Conservation (phyloP, 352 stramenopile species). For the Blastocystis sp. region DNA sequence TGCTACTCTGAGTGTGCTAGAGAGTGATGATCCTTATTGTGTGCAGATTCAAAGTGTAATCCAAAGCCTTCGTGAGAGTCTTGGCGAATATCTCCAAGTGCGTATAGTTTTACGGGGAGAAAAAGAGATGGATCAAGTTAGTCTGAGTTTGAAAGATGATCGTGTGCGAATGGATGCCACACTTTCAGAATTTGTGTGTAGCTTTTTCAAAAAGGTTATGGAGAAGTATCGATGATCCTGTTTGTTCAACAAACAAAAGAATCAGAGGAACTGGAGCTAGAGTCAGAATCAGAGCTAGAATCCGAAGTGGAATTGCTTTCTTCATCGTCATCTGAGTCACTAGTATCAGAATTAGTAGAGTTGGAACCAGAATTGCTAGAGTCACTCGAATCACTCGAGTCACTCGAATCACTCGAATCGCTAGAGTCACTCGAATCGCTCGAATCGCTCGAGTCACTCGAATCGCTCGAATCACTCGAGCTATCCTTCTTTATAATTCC, state of each 20-base stretch:
- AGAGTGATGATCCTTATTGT: background rate
- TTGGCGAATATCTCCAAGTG: slow-evolving; percentile 19
- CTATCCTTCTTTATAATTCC: background rate
- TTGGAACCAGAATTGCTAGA: background rate
- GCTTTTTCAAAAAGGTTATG: slow-evolving; percentile 37
- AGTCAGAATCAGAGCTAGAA: slow-evolving; percentile 2
- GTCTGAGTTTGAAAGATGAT: background rate
- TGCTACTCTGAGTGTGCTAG: background rate
- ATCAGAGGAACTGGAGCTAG: background rate
- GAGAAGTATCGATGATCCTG: background rate
- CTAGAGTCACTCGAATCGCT: background rate
- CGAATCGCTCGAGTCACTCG: background rate
- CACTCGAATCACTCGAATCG: background rate
- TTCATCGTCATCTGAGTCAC: background rate
- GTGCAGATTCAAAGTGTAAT: background rate
- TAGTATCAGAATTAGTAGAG: background rate
- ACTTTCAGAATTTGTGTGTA: slow-evolving; percentile 42
- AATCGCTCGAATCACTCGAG: background rate
- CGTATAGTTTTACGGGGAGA: background rate
- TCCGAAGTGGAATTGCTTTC: background rate
- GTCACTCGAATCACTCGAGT: background rate
- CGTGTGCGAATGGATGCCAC: background rate
- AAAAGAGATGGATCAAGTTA: slow-evolving; percentile 2
- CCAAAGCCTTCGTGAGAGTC: background rate
- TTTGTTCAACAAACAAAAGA: slow-evolving; percentile 34